These are phyloP conservation scores for Mariannaea elegans DNA, from an alignment of 2,329 filamentous ascomycete genomes.

Conservation along the genomic window DNA sequence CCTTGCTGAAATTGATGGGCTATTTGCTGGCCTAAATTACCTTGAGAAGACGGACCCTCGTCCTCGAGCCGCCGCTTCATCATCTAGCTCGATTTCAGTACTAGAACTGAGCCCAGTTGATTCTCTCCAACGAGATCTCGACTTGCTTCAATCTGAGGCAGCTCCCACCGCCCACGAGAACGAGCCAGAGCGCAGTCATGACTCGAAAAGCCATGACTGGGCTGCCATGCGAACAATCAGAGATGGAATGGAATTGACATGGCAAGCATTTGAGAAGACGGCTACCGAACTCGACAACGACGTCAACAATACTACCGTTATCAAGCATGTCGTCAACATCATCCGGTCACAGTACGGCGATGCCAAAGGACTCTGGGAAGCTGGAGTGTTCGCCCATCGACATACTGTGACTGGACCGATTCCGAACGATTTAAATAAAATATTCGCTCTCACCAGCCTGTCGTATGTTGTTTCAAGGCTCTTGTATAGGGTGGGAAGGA, in stretches of 20 bases:
- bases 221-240: too few relatives aligned
- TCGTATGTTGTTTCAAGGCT: slow-evolving; percentile 31
- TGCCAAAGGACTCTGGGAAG: slow-evolving; percentile 20
- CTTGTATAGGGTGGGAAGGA: neutral
- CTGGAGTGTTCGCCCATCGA: slow-evolving; percentile 30
- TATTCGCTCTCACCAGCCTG: slow-evolving; percentile 25
- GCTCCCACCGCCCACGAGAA: too few relatives aligned
- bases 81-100: neutral
- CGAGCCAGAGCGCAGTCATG: too few relatives aligned
- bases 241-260: too few relatives aligned
- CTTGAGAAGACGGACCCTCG: slow-evolving; percentile 12
- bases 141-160: too few relatives aligned
- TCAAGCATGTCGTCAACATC: slow-evolving; percentile 1
- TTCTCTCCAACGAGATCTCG: too few relatives aligned
- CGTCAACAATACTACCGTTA: neutral
- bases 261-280: slow-evolving; percentile 10
- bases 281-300: neutral
- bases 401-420: slow-evolving; percentile 16
- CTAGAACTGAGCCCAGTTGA: too few relatives aligned
- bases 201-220: too few relatives aligned
- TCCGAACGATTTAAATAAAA: neutral
- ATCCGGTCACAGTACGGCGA: slow-evolving; percentile 14
- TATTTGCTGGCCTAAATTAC: slow-evolving; percentile 25
- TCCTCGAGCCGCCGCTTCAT: neutral
- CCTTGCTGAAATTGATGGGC: slow-evolving; percentile 23